These are phyloP conservation scores for Penicillium occitanis DNA, from an alignment of 2,329 filamentous ascomycete species.

Conservation along the genomic window DNA sequence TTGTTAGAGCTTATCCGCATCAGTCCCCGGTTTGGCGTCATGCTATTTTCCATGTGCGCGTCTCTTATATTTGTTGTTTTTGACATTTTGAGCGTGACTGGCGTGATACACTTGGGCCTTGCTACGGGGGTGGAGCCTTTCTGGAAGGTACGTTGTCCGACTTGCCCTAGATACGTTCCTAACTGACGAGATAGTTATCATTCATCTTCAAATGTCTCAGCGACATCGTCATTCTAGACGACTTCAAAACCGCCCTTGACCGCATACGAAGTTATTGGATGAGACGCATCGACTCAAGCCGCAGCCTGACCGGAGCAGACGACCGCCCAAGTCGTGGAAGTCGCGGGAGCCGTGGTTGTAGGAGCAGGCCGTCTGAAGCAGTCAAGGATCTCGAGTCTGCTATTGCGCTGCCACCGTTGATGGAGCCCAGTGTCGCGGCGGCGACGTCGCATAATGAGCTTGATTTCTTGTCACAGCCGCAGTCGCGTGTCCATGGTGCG, in stretches of 20 bases:
- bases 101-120: slow-evolving; percentile 42
- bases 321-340: background rate
- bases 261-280: slow-evolving; percentile 37
- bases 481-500: background rate
- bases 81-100: slow-evolving; percentile 61
- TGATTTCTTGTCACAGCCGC: background rate
- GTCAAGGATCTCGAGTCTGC: background rate
- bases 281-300: background rate
- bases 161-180: background rate
- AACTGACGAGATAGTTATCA: slow-evolving; percentile 36
- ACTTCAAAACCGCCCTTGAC: slow-evolving; percentile 63
- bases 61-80: slow-evolving; percentile 61
- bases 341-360: background rate
- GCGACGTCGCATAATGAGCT: background rate
- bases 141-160: slow-evolving; percentile 48
- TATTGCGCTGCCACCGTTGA: background rate
- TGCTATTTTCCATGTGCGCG: slow-evolving; percentile 61
- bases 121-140: slow-evolving; percentile 63
- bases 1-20: slow-evolving; percentile 58
- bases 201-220: slow-evolving; percentile 58
- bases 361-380: background rate
- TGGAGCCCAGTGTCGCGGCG: background rate
- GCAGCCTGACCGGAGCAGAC: background rate
- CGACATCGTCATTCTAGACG: slow-evolving; percentile 62
- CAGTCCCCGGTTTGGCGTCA: slow-evolving; percentile 64